Evolutionary conservation across 2,329 filamentous ascomycete species (phyloP).

Genomic region (Cryphonectria naterciae): DNA sequence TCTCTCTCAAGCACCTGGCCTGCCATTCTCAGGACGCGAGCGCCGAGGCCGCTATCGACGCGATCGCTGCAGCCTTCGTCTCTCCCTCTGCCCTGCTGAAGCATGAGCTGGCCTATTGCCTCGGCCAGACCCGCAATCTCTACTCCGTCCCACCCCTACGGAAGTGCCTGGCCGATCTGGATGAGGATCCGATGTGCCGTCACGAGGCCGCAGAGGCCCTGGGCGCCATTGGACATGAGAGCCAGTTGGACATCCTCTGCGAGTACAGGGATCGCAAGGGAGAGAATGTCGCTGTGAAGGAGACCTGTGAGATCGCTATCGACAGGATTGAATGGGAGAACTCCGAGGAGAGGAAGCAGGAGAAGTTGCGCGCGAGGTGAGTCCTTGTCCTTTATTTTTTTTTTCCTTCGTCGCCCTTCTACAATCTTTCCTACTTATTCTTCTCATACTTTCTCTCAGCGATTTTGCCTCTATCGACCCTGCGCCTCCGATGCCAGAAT

Average conservation of each 20-base stretch:
- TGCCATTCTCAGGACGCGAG: constrained; percentile 67
- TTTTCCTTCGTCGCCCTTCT: constrained; percentile 2
- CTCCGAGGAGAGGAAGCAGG: constrained; percentile 69
- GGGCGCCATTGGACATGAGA: constrained; percentile 78
- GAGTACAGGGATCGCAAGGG: constrained; percentile 73
- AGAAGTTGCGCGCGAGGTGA: constrained; percentile 83
- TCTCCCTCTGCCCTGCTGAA: constrained; percentile 90
- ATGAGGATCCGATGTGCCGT: constrained; percentile 93
- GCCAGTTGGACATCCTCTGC: constrained; percentile 74
- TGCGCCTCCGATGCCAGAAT: constrained; percentile 81
- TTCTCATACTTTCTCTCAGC: constrained; percentile 54
- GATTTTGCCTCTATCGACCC: constrained; percentile 96
- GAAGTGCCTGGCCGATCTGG: constrained; percentile 72
- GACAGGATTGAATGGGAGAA: constrained; percentile 94
- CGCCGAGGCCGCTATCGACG: constrained; percentile 63
- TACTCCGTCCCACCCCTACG: constrained; percentile 75
- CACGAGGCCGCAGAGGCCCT: constrained; percentile 97
- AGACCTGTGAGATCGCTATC: constrained; percentile 97
- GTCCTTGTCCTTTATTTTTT: constrained; percentile 32
- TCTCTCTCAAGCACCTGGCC: constrained; percentile 94
- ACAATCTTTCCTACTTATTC: background rate
- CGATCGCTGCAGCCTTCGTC: constrained; percentile 84
- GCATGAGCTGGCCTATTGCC: constrained; percentile 95
- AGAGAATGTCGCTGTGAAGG: constrained; percentile 80
- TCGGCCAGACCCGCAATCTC: constrained; percentile 84